Evolutionary conservation across 2,329 filamentous ascomycete species (phyloP).

Genomic region (Colletotrichum zoysiae): DNA sequence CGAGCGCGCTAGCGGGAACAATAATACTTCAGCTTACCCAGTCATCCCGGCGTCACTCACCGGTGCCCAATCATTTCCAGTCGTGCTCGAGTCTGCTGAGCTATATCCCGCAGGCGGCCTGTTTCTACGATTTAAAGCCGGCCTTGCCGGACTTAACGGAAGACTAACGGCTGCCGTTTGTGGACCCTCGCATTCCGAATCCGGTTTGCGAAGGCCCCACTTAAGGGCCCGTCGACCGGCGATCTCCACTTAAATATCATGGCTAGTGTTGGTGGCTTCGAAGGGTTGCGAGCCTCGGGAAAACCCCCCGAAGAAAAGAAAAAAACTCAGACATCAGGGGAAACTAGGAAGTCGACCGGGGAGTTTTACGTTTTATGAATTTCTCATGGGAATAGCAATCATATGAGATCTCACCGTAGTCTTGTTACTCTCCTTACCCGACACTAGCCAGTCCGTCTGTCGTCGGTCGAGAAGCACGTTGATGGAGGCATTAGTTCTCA

Average conservation of each 20-base stretch:
- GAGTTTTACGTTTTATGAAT: neutral
- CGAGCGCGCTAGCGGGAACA: neutral
- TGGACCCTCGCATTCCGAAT: conserved; percentile 31
- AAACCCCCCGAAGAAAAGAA: neutral
- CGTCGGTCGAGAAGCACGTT: neutral
- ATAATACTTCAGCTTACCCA: neutral
- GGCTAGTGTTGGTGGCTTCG: neutral
- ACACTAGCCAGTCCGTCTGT: conserved; percentile 12
- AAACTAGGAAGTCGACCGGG: neutral
- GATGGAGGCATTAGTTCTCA: neutral
- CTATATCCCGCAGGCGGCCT: neutral
- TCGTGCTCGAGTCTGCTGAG: neutral
- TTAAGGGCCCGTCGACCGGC: neutral
- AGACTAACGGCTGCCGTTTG: neutral
- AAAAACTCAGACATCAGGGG: neutral
- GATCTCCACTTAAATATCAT: neutral
- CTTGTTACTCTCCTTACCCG: neutral
- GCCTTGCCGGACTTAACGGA: neutral
- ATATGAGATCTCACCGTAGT: neutral
- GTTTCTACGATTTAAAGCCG: neutral
- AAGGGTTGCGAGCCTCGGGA: neutral
- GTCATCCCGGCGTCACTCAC: neutral
- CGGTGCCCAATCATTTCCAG: no score
- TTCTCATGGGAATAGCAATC: neutral
- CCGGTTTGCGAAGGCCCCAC: conserved; percentile 22